Evolutionary conservation across 164 flowering plant species (phyloP).

Genomic region (Piper longum): DNA sequence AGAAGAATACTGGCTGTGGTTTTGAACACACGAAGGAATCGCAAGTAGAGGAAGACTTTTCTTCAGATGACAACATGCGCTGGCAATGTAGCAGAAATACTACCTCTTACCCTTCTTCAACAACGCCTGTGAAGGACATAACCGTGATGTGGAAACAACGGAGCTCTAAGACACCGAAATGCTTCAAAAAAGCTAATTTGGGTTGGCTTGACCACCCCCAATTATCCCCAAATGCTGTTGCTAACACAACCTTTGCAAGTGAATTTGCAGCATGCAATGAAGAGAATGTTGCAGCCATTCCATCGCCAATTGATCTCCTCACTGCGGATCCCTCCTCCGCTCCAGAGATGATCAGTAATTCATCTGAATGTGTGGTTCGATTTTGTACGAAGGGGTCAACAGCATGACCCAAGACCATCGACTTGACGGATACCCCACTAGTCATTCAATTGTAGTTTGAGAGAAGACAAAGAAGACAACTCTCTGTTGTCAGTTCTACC

Average conservation of each 20-base stretch:
- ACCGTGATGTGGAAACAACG: not conserved
- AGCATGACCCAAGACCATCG: constrained; percentile 32
- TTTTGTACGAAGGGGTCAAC: constrained; percentile 25
- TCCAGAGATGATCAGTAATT: constrained; percentile 41
- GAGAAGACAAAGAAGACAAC: no score
- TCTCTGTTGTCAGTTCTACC: no score
- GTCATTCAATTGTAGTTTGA: constrained; percentile 26
- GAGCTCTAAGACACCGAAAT: not conserved
- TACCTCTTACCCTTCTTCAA: no score
- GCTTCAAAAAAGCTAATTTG: not conserved
- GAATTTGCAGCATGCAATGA: not conserved
- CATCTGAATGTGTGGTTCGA: constrained; percentile 24
- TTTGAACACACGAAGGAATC: not conserved
- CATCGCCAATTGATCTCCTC: not conserved
- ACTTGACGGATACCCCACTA: constrained; percentile 51
- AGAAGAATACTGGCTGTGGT: not conserved
- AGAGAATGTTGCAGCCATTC: not conserved
- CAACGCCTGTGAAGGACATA: not conserved
- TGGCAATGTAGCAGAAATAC: not conserved
- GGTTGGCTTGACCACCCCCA: constrained; percentile 3
- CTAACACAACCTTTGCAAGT: not conserved
- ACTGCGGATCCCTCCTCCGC: constrained; percentile 15
- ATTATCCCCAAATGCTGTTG: constrained; percentile 4
- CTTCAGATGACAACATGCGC: not conserved
- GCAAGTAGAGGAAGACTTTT: not conserved